A percentile compares a stretch with the other conserved stretches of the same genome.
phyloP scores from a whole-genome alignment of 225 moss, liverwort and hornwort species.

The Pseudoscleropodium purum region DNA sequence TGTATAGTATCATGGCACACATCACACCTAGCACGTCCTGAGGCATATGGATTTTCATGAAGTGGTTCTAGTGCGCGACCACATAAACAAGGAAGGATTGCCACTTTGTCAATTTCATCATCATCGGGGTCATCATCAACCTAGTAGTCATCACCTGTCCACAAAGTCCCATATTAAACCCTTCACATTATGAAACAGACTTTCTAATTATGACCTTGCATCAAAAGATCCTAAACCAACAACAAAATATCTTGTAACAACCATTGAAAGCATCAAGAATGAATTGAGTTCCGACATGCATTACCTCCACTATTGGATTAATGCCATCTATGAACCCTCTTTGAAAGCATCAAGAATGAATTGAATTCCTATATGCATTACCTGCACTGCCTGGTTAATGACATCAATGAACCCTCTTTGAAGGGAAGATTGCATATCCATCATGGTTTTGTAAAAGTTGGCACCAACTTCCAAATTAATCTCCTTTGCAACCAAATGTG shows the following conservation, averaged over 20 bases:
- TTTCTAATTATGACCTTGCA: too few species aligned
- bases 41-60: accelerated
- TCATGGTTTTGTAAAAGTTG: background rate
- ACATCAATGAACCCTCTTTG: accelerated
- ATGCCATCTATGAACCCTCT: too few species aligned
- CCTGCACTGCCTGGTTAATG: accelerated
- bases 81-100: background rate
- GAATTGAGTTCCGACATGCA: too few species aligned
- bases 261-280: too few species aligned
- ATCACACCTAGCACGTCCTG: accelerated
- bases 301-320: too few species aligned
- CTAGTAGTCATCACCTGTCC: background rate
- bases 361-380: background rate
- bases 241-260: background rate
- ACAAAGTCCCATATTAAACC: accelerated
- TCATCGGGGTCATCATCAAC: background rate
- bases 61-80: accelerated
- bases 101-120: accelerated
- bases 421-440: background rate
- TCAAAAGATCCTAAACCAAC: background rate
- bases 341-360: background rate
- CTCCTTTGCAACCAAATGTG: accelerated
- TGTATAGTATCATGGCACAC: accelerated
- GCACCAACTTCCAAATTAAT: background rate
- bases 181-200: accelerated